Evolutionary conservation across 139 green algal genomes (phyloP), one percentile per base, ranked within the genome.

Genomic region (Yamagishiella unicocca): DNA sequence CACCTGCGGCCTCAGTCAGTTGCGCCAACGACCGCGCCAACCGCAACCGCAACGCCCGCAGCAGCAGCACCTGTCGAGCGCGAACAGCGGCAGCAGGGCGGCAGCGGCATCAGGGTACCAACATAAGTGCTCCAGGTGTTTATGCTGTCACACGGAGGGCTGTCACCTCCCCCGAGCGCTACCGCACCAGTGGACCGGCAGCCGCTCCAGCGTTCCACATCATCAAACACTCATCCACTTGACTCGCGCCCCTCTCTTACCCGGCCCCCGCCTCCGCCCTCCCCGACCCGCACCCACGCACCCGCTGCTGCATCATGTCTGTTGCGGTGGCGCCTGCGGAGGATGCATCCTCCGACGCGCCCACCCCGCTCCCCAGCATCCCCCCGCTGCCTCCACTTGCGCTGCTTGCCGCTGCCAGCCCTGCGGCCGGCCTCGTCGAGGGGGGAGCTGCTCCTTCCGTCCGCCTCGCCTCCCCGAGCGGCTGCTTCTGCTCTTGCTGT

Each of bases 231-330:
- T n/a, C n/a, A n/a, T n/a, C n/a, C n/a, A n/a, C n/a, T n/a, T n/a
- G n/a, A n/a, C n/a, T n/a, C n/a, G n/a, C n/a, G 50, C 50, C 50
- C 50, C 50, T 25, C 12, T 17, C 12, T 58, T 17, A 58, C 50
- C 50, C 50, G 50, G 14, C 50, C 12, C 67, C 68, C 54, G 40
- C 27, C 38, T 58, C 46, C 79, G 66, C 58, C 33, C 64, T 6
- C 29, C 5, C 21, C 50, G n/a, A n/a, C n/a, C 33, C 55, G 22
- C 29, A n/a, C 46, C 31, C 55, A 42, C 74, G 5, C 70, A 88
- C 75, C 62, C 85, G 31, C 45, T 89, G 85, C 75, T 89, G 85
- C 85, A 89, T 89, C 35, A 71, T 64, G 64, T 89, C 85, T 5
- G 85, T 89, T 5, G 85, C 85, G 9, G 31, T 89, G 31, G 21